These are phyloP conservation scores for Sutorius australiensis DNA, from an alignment of 768 basidiomycete species.

Conservation along the genomic window DNA sequence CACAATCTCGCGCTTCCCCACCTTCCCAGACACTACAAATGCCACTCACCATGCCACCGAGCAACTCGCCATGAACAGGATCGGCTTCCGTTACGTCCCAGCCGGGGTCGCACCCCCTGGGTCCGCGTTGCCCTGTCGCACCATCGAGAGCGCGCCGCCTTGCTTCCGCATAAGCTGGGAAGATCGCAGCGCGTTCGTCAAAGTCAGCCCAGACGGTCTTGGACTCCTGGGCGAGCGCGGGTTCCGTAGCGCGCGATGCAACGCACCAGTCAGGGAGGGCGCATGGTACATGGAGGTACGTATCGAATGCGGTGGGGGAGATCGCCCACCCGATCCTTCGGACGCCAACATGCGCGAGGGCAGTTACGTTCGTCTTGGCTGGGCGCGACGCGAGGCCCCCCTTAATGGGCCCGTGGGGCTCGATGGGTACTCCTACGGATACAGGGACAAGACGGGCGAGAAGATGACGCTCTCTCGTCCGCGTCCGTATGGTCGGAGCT, in stretches of 20 bases:
- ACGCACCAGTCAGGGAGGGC: slow-evolving; percentile 85
- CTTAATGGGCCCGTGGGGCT: slow-evolving; percentile 90
- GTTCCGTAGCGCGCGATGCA: slow-evolving; percentile 85
- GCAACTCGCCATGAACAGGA: slow-evolving; percentile 65
- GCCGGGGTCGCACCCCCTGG: slow-evolving; percentile 68
- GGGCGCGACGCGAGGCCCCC: slow-evolving; percentile 90
- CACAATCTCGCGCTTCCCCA: slow-evolving; percentile 69
- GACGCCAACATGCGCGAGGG: slow-evolving; percentile 57
- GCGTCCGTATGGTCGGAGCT: slow-evolving; percentile 69
- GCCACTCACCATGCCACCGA: slow-evolving; percentile 62
- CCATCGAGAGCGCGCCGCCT: slow-evolving; percentile 75
- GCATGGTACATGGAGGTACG: slow-evolving; percentile 93
- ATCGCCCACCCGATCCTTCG: slow-evolving; percentile 35
- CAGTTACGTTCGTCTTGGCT: slow-evolving; percentile 85
- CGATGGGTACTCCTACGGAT: slow-evolving; percentile 91
- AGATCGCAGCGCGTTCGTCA: slow-evolving; percentile 79
- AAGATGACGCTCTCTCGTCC: slow-evolving; percentile 83
- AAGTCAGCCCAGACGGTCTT: slow-evolving; percentile 74
- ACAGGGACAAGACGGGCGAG: slow-evolving; percentile 89
- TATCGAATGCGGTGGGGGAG: slow-evolving; percentile 71
- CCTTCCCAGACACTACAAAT: slow-evolving; percentile 58
- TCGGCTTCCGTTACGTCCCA: slow-evolving; percentile 77
- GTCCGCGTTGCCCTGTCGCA: slow-evolving; percentile 60
- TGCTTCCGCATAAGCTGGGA: slow-evolving; percentile 82
- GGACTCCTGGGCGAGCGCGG: slow-evolving; percentile 80